Percentiles rank a stretch among this genome's conserved stretches.
Conservation (phyloP, 2,329 filamentous ascomycete genomes). For the Huntiella omanensis region DNA sequence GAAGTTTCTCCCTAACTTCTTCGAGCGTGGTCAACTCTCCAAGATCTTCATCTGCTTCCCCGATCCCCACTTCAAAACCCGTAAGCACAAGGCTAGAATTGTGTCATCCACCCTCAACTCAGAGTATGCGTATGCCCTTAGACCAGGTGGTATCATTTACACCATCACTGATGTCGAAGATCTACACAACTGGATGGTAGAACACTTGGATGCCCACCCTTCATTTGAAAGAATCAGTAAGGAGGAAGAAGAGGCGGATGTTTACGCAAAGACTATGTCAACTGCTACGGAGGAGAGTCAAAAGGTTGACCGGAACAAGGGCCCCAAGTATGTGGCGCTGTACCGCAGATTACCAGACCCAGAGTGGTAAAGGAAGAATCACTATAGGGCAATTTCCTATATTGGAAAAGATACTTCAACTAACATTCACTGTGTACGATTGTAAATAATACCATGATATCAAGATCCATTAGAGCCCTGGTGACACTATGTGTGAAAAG, state of each 20-base stretch:
- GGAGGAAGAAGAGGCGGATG: constrained; percentile 47
- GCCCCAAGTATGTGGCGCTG: constrained; percentile 77
- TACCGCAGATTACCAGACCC: constrained; percentile 70
- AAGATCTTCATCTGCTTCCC: constrained; percentile 98
- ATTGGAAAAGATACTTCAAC: too few species aligned
- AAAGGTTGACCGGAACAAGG: constrained; percentile 82
- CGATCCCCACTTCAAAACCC: constrained; percentile 91
- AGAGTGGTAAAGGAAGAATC: constrained; percentile 35
- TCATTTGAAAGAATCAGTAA: constrained; percentile 59
- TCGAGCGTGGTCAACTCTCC: constrained; percentile 57
- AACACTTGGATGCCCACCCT: constrained; percentile 60
- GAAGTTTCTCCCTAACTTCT: constrained; percentile 99
- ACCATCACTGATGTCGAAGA: constrained; percentile 97
- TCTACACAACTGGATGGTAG: constrained; percentile 81
- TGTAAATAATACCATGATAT: too few species aligned
- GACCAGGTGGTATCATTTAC: constrained; percentile 72
- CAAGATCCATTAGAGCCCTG: background rate
- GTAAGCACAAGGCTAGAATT: constrained; percentile 94
- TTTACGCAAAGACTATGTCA: constrained; percentile 56
- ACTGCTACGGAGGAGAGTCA: constrained; percentile 90
- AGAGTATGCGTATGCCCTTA: constrained; percentile 79
- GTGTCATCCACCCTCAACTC: constrained; percentile 74
- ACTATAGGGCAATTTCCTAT: background rate
- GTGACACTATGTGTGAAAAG: background rate
- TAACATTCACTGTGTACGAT: too few species aligned